Evolutionary conservation across 2,329 filamentous ascomycete genomes (phyloP).

Genomic region (Thielaviopsis musarum): DNA sequence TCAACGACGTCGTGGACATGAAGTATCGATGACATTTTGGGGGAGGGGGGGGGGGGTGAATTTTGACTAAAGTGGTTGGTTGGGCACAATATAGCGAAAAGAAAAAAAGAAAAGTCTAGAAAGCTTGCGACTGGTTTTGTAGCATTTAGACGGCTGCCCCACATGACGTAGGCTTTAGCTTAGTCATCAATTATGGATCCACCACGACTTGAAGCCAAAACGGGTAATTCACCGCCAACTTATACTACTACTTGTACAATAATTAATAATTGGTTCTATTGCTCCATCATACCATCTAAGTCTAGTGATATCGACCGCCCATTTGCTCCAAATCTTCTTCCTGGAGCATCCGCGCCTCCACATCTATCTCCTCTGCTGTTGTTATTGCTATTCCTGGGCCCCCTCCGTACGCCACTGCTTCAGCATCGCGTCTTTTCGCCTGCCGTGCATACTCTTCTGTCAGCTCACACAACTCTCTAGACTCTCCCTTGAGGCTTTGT

Average conservation of each 20-base stretch:
- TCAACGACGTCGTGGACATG: conserved; percentile 67
- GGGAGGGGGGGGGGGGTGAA: too few species aligned
- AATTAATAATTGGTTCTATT: background rate
- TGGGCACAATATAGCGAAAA: background rate
- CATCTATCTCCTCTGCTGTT: background rate
- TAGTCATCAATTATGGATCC: background rate
- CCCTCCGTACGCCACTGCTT: background rate
- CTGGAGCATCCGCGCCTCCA: background rate
- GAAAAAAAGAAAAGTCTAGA: background rate
- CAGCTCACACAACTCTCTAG: background rate
- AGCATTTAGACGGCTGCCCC: background rate
- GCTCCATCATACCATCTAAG: background rate
- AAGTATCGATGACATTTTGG: conserved; percentile 21
- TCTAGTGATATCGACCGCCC: conserved; percentile 7
- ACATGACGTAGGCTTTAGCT: background rate
- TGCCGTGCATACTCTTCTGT: background rate
- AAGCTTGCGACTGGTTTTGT: background rate
- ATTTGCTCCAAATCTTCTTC: conserved; percentile 5
- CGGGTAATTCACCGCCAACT: too few species aligned
- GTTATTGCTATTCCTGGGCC: background rate
- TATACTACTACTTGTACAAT: background rate
- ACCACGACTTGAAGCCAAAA: too few species aligned
- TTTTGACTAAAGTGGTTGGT: background rate
- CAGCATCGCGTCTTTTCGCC: background rate
- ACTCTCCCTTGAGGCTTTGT: background rate